These are phyloP conservation scores for Arthrobotrys megalospora DNA, from an alignment of 2,329 filamentous ascomycete species.

Conservation along the genomic window DNA sequence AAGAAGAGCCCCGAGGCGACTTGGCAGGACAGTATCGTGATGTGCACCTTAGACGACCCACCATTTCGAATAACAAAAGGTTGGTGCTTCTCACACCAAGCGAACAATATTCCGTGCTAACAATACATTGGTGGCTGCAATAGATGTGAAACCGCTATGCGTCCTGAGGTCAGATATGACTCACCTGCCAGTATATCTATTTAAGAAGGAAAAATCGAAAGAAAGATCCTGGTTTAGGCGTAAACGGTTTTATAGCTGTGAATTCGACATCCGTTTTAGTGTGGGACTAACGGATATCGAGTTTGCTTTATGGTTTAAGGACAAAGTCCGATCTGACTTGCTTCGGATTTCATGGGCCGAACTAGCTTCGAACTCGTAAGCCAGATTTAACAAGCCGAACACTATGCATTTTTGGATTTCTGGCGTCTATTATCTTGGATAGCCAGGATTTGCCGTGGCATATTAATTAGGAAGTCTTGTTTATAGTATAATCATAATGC, in stretches of 20 bases:
- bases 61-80: not conserved
- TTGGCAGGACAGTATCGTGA: constrained; percentile 19
- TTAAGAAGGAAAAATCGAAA: constrained; percentile 7
- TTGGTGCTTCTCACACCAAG: not conserved
- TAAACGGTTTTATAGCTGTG: constrained; percentile 10
- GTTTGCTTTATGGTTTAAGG: constrained; percentile 29
- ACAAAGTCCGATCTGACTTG: constrained; percentile 14
- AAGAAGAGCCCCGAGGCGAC: constrained; percentile 9
- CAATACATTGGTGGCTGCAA: not conserved
- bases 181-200: not conserved
- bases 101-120: not conserved
- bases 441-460: too few species aligned
- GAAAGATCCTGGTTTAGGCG: not conserved
- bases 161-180: constrained; percentile 16
- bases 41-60: constrained; percentile 13
- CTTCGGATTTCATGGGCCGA: constrained; percentile 3
- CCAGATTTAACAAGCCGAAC: not conserved
- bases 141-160: constrained; percentile 14
- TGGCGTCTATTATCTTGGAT: too few species aligned
- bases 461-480: too few species aligned
- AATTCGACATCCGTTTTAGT: constrained; percentile 11
- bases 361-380: not conserved
- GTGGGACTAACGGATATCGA: constrained; percentile 21
- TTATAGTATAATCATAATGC: too few species aligned
- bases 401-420: too few species aligned